Conservation (phyloP, 2,329 filamentous ascomycete genomes). For the Aspergillus costaricaensis region DNA sequence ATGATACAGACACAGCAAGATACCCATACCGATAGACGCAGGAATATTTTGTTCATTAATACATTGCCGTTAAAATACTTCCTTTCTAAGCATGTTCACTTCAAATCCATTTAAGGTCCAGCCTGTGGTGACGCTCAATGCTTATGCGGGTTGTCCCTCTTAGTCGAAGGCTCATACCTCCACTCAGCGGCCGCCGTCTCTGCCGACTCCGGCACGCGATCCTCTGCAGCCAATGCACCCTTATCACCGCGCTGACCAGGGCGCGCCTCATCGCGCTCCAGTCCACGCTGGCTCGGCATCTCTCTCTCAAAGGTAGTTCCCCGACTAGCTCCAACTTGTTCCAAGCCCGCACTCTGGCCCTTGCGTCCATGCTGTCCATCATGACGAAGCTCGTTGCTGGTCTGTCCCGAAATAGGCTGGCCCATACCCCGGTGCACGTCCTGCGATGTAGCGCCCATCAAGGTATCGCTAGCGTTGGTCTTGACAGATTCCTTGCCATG, state of each 20-base stretch:
- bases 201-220: constrained; percentile 33
- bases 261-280: constrained; percentile 30
- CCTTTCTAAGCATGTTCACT: constrained; percentile 1
- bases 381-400: constrained; percentile 50
- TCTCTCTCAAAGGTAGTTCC: constrained; percentile 25
- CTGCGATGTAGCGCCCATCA: constrained; percentile 55
- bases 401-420: constrained; percentile 54
- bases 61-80: neutral
- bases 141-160: constrained; percentile 18
- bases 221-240: constrained; percentile 32
- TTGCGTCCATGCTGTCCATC: constrained; percentile 48
- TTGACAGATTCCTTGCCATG: constrained; percentile 46
- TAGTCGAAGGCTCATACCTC: constrained; percentile 31
- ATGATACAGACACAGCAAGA: neutral
- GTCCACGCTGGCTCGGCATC: constrained; percentile 29
- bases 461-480: constrained; percentile 49
- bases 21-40: neutral
- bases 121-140: neutral
- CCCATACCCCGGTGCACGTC: constrained; percentile 58
- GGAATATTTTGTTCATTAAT: constrained; percentile 5
- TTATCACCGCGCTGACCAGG: constrained; percentile 29
- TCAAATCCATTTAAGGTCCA: neutral
- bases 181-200: constrained; percentile 29
- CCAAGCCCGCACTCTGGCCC: constrained; percentile 45
- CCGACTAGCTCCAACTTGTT: constrained; percentile 45